Conservation (phyloP, 768 basidiomycete species). For the Mycena belliarum region DNA sequence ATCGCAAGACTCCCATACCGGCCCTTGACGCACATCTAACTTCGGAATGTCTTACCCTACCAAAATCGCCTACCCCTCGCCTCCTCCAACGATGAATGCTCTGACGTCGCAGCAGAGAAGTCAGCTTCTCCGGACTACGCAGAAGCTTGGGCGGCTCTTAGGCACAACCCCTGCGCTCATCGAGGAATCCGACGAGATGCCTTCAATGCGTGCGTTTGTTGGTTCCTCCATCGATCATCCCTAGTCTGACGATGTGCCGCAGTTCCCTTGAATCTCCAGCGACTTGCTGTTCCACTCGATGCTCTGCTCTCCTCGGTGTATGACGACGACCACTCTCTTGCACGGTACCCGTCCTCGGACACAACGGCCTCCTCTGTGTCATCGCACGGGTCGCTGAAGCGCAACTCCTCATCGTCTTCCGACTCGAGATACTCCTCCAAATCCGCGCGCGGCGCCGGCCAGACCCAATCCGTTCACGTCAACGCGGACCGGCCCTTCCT, state of each 20-base stretch:
- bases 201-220: constrained; percentile 9
- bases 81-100: constrained; percentile 61
- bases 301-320: constrained; percentile 19
- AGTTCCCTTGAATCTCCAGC: constrained; percentile 23
- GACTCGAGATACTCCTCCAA: neutral
- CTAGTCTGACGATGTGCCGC: too few species aligned
- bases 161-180: constrained; percentile 61
- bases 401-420: constrained; percentile 9
- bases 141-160: constrained; percentile 59
- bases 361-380: constrained; percentile 8
- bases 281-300: constrained; percentile 20
- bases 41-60: constrained; percentile 22
- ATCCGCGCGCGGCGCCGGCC: neutral
- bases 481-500: constrained; percentile 19
- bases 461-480: constrained; percentile 1
- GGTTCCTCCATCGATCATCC: too few species aligned
- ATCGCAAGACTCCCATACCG: too few species aligned
- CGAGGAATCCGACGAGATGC: constrained; percentile 33
- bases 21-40: neutral
- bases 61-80: constrained; percentile 44
- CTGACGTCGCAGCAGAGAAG: constrained; percentile 52
- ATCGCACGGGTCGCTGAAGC: constrained; percentile 6
- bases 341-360: constrained; percentile 17
- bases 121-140: constrained; percentile 56
- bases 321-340: constrained; percentile 14